Evolutionary conservation across 305 asterid species (phyloP), one percentile per base, ranked within the genome.

Genomic region (Ilex paraguariensis): DNA sequence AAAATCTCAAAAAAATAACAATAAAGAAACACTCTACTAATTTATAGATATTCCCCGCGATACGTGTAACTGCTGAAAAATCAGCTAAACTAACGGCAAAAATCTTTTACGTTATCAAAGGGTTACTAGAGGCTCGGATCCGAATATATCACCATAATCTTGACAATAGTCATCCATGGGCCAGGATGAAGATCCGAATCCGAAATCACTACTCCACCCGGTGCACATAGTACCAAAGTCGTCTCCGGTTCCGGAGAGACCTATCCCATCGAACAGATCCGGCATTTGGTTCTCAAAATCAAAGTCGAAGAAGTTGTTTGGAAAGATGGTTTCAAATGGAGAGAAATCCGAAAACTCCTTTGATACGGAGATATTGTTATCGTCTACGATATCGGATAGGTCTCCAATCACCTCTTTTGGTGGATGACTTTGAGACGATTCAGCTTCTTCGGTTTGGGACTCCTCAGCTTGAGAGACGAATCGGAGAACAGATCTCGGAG

Each of bases 401-500:
- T 3, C 60, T 30, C n/a, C 10, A 7, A 7, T 4, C 16, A 5
- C 17, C 1, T 50, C 54, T 50, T n/a, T 6, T 12, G 17, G 14
- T 52, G 0, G 10, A 13, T 16, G 56, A 10, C 28, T 52, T 0
- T 80, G 69, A 13, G 67, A 65, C 21, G 87, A 74, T 65, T 82
- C 86, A 2, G 72, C 73, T 51, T 78, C 90, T 5, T 69, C 74
- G 5, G 76, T 85, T 10, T n/a, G 56, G 7, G 54, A 50, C 54
- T 70, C 73, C 56, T 74, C 80, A 3, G 63, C 32, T n/a, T 30
- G 69, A 53, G 67, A 79, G 61, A 58, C 70, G 13, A 65, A 85
- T 3, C 95, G 85, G 28, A 92, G 79, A 4, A 89, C 96, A 0
- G 97, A 87, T n/a, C 85, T 92, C 1, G 98, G 96, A 0, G 96